Evolutionary conservation across 2,329 filamentous ascomycete species (phyloP).

Genomic region (Gremmenia infestans): DNA sequence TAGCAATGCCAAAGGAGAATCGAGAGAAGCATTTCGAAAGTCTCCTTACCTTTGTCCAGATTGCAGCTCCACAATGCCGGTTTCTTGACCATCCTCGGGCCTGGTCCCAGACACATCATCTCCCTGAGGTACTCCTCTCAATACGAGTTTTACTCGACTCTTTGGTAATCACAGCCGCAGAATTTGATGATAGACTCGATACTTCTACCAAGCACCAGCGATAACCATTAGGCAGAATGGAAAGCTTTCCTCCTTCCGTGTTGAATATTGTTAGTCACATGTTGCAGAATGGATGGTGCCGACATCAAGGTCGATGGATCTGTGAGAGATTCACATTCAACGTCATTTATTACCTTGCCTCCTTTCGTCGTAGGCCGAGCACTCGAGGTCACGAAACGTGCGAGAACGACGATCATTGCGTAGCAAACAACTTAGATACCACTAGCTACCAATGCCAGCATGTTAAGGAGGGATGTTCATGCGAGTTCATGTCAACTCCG

Average conservation of each 20-base stretch:
- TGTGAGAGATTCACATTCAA: slow-evolving; percentile 1
- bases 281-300: not conserved
- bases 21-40: not conserved
- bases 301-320: not conserved
- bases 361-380: not conserved
- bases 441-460: not conserved
- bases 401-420: not conserved
- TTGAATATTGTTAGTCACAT: not conserved
- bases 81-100: not conserved
- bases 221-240: not conserved
- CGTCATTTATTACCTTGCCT: not conserved
- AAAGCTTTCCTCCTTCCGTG: not conserved
- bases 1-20: not conserved
- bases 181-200: not conserved
- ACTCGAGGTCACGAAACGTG: not conserved
- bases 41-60: not conserved
- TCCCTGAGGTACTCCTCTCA: not conserved
- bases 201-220: not conserved
- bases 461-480: not conserved
- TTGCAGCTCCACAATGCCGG: not conserved
- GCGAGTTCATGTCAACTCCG: not conserved
- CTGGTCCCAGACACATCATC: not conserved
- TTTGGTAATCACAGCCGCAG: not conserved
- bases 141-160: slow-evolving; percentile 1
- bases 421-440: not conserved